Evolutionary conservation across 768 basidiomycete genomes (phyloP).

Genomic region (Nevesoporus exiguus): DNA sequence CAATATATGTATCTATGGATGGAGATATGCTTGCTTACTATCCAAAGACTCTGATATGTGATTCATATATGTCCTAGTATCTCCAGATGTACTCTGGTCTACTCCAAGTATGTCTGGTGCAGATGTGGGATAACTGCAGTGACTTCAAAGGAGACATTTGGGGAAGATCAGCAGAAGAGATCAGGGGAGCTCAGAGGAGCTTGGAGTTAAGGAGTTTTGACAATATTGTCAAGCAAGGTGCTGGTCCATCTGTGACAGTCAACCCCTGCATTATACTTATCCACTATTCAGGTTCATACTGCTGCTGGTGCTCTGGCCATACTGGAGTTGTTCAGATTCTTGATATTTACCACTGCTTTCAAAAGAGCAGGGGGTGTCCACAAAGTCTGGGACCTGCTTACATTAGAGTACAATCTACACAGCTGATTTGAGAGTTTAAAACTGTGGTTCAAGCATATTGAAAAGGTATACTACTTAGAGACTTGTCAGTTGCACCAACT

Average conservation of each 20-base stretch:
- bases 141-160: no score
- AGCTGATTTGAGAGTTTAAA: neutral
- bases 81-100: no score
- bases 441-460: neutral
- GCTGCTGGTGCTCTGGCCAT: neutral
- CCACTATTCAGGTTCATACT: neutral
- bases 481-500: neutral
- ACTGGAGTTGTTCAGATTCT: neutral
- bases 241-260: neutral
- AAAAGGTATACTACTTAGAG: neutral
- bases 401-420: neutral
- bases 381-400: neutral
- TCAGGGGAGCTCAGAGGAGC: no score
- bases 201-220: no score
- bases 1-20: no score
- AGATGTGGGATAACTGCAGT: no score
- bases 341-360: neutral
- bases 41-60: no score
- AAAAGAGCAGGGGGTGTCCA: neutral
- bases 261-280: neutral
- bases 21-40: no score
- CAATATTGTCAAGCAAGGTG: neutral
- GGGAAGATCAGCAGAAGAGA: neutral
- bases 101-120: no score
- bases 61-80: no score